Evolutionary conservation across 2,329 filamentous ascomycete genomes (phyloP), one percentile per base, ranked within the genome.

Genomic region (Epichloe glyceriae): DNA sequence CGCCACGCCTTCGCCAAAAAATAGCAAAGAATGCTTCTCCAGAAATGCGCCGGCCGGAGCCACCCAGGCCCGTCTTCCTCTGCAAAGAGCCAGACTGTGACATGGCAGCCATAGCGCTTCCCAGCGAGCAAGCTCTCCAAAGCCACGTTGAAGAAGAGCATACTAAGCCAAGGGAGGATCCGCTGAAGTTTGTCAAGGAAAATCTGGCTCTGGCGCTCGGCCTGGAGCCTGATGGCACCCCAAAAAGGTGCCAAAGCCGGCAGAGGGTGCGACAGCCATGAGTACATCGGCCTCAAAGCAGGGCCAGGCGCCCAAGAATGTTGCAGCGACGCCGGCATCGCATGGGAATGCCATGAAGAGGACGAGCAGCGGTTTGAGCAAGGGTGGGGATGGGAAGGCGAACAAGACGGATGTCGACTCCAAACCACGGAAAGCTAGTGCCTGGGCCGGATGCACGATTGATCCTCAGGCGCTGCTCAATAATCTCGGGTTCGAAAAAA

Each of bases 61-160:
- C 67, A 2, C 56, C 67, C 26, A 73, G 71, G 57, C 68, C 73
- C 1, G 58, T 70, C 3, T 70, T 76, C 49, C 56, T 68, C 22
- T 83, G 80, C 62, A 66, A 72, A 19, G 78, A 82, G 47, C 57
- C 67, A 2, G 73, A 74, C 35, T 84, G 80, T 57, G 77, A 80
- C 30, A 68, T 69, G 55, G 70, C 72, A 8, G 61, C 59, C 2
- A 64, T 68, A 12, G 74, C 72, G 0, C 83, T 82, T 56, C 58
- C 71, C 2, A 78, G 65, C 6, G 75, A 82, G 54, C 76, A 81
- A 55, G 72, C 72, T 12, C 67, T 74, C 46, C 71, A 73, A 50
- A 60, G 64, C 11, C 80, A 84, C 57, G 63, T 72, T 7, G 68
- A 77, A n/a, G 75, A 82, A 51, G 79, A 82, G 60, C 80, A 84